Evolutionary conservation across 2,329 filamentous ascomycete species (phyloP).

Genomic region (Chaetomium sp.): DNA sequence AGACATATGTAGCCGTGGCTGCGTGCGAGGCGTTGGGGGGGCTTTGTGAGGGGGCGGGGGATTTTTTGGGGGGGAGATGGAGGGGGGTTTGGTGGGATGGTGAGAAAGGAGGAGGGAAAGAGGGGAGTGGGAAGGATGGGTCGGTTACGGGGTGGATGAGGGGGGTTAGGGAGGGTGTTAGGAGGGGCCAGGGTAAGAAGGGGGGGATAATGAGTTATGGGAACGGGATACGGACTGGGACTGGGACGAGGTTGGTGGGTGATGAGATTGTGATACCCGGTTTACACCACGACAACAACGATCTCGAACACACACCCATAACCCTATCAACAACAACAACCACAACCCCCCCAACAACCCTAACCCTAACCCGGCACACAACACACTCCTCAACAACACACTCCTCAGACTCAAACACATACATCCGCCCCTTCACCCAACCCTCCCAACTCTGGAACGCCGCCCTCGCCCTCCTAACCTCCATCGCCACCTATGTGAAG

Average conservation of each 20-base stretch:
- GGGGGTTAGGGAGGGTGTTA: slow-evolving; percentile 36
- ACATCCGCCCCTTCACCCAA: slow-evolving; percentile 54
- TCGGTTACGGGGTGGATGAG: slow-evolving; percentile 46
- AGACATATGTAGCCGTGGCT: slow-evolving; percentile 62
- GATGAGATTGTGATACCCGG: too few species aligned
- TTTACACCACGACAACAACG: too few species aligned
- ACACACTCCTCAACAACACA: not conserved
- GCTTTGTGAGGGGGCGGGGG: slow-evolving; percentile 66
- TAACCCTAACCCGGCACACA: too few species aligned
- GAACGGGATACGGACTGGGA: not conserved
- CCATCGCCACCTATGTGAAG: slow-evolving; percentile 55
- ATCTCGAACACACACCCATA: too few species aligned
- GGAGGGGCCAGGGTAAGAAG: slow-evolving; percentile 1
- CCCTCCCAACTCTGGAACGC: slow-evolving; percentile 59
- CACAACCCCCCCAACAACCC: too few species aligned
- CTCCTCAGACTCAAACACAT: slow-evolving; percentile 22
- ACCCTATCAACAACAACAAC: too few species aligned
- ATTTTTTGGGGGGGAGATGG: slow-evolving; percentile 71
- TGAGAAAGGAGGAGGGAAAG: too few species aligned
- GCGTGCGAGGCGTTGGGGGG: slow-evolving; percentile 62
- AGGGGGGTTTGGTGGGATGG: slow-evolving; percentile 57
- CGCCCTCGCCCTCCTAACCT: slow-evolving; percentile 50
- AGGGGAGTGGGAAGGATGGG: too few species aligned
- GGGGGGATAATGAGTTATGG: not conserved
- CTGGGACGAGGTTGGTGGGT: not conserved